A percentile compares a stretch with the other conserved stretches of the same genome.
These are phyloP conservation scores for Boletus fagicola DNA, from an alignment of 768 basidiomycete species.

Conservation along the genomic window DNA sequence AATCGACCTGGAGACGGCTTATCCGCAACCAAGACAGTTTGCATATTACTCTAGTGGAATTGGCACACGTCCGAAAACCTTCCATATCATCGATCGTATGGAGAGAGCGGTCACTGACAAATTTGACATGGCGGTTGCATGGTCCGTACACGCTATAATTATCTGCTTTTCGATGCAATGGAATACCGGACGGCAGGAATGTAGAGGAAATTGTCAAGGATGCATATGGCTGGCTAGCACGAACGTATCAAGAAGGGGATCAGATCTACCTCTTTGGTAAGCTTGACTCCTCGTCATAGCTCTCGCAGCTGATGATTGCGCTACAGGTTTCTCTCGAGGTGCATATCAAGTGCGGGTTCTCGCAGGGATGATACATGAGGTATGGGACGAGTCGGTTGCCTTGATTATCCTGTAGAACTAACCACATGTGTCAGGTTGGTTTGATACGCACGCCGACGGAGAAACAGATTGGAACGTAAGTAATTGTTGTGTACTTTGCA, in stretches of 20 bases:
- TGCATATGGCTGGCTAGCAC: too few species aligned
- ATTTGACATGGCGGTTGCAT: not conserved
- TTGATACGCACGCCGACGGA: conserved; percentile 12
- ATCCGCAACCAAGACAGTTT: conserved; percentile 18
- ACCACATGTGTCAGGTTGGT: not conserved
- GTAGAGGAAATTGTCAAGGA: not conserved
- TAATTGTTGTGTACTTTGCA: not conserved
- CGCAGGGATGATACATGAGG: not conserved
- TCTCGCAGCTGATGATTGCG: too few species aligned
- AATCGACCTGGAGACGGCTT: conserved; percentile 15
- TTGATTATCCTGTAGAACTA: not conserved
- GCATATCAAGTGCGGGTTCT: not conserved
- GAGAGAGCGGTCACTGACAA: not conserved
- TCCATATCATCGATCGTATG: not conserved
- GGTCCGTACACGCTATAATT: not conserved
- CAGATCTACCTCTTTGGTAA: too few species aligned
- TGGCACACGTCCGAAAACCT: conserved; percentile 24
- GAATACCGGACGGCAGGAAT: not conserved
- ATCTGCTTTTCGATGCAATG: too few species aligned
- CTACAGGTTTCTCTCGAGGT: too few species aligned
- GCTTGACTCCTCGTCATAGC: too few species aligned
- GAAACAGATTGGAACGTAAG: conserved; percentile 33
- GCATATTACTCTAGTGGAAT: conserved; percentile 38
- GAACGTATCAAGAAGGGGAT: too few species aligned
- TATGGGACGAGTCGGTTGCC: not conserved